Evolutionary conservation across 257 asterid species (phyloP), one percentile per base, ranked within the genome.

Genomic region (Solanum ossicruentum): DNA sequence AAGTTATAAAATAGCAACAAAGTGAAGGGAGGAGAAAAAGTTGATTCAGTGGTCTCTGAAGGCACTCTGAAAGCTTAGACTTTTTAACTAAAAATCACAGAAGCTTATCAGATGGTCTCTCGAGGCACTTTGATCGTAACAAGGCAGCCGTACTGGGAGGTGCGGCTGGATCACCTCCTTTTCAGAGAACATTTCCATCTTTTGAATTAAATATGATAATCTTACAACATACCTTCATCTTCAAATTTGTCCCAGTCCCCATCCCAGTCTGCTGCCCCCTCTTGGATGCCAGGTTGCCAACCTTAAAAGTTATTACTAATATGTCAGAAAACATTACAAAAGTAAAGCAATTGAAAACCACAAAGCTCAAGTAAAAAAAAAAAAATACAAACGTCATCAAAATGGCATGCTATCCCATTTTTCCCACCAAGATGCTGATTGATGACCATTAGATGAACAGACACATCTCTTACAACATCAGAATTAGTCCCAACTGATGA

Each of bases 251-350:
- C 99, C 99, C 99, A 95, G 73, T 83, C 92, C 89, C 93, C 99
- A 86, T 97, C 96, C 99, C 99, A 97, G 87, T 97, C 99, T 89
- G 99, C 99, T 75, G 98, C 95, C 85, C 93, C 90, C 86, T 88
- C 96, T 93, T 89, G 96, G 84, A 97, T 88, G 85, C 99, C 99
- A 86, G 92, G 90, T 91, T 97, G 99, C 99, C 99, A 97, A 87
- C 99, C 99, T 97, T 85, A 47, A 88, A 83, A 60, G 82, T 70
- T 61, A 75, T 86, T 81, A 79, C 23, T 26, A 60, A 36, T 26
- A 79, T 18, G 66, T 77, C 63, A 77, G 82, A 77, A 28, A 77
- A 52, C 45, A 51, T 9, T 5, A 51, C 52, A 51, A 77, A 77
- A 77, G 3, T 75, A 75, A 77, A 77, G 63, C 82, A 77, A 51